Base-by-base conservation (phyloP, 352 stramenopile species). In the Globisporangium okanoganense region DNA sequence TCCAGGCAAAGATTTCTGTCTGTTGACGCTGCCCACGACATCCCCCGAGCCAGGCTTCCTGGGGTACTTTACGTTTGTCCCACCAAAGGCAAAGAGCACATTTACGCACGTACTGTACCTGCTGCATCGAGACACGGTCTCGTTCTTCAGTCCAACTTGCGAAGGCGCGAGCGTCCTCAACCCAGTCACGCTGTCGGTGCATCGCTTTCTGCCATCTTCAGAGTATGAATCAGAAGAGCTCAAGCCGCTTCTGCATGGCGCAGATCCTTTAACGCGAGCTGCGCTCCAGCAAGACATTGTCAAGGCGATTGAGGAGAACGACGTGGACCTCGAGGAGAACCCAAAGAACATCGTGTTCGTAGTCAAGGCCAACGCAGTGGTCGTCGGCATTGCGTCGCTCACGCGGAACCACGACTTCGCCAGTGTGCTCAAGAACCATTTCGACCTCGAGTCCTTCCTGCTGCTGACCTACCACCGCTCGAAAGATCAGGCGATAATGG, bases 301-400 rank as follows among this genome's bases (percentile, higher is more conserved):
- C 4, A 43, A 43, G 29, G 74, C 72, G 5, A 70, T 51, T 25
- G 79, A 87, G 56, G 79, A 89, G 56, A 71, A 69, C 22, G 83
- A 92, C 13, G 66, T 90, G 22, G 68, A 77, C 9, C 62, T 94
- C 10, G 72, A 84, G 36, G 84, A 95, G 58, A 90, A 87, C 33
- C 86, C 86, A 5, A 72, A 72, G 27, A 70, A 81, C 18, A 70
- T 75, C 22, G 71, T 78, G 10, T 94, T 95, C 41, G 58, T 85
- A 2, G 73, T 88, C 9, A 71, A 70, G 38, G 73, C 82, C 7
- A 87, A 85, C 27, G 59, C 56, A 36, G 56, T 78, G 9, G 43
- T 77, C 9, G 69, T 87, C 8, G 77, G 75, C 0, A 47, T 83
- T 14, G 79, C 69, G 41, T 73, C 72, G 33, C 72, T 90, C 33